A percentile compares a stretch with the other conserved stretches of the same genome.
These are phyloP conservation scores for Backusella tuberculispora DNA, from an alignment of 192 early-diverging fungal species.

Conservation along the genomic window DNA sequence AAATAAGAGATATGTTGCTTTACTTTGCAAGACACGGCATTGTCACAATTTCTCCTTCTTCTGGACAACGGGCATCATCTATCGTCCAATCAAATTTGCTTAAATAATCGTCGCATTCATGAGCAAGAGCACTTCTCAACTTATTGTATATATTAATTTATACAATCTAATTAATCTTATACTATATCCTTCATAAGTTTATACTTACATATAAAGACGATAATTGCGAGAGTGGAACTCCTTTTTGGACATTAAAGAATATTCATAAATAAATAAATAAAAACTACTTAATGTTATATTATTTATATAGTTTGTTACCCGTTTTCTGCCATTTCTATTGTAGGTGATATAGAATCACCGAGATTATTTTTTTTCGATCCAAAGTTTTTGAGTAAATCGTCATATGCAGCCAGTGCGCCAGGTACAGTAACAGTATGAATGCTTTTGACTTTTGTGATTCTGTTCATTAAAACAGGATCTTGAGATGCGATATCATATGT, in stretches of 20 bases:
- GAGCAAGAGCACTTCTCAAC: too few relatives aligned
- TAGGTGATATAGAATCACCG: conserved; percentile 62
- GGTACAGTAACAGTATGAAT: conserved; percentile 65
- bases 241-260: too few relatives aligned
- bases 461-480: conserved; percentile 29
- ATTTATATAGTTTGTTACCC: conserved; percentile 50
- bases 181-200: too few relatives aligned
- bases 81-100: conserved; percentile 48
- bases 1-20: neutral
- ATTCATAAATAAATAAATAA: neutral
- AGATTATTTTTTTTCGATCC: conserved; percentile 62
- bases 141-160: too few relatives aligned
- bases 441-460: conserved; percentile 39
- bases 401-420: conserved; percentile 74
- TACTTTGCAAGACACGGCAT: conserved; percentile 56
- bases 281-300: neutral
- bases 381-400: conserved; percentile 64
- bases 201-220: too few relatives aligned
- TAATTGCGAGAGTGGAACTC: too few relatives aligned
- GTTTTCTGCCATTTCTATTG: conserved; percentile 67
- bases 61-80: conserved; percentile 54
- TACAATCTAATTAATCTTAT: neutral
- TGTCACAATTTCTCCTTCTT: conserved; percentile 61
- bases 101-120: too few relatives aligned
- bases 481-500: conserved; percentile 50